A percentile compares a stretch with the other conserved stretches of the same genome.
Evolutionary conservation across 331 rosid genomes (phyloP).

Genomic region (Acacia concinna): DNA sequence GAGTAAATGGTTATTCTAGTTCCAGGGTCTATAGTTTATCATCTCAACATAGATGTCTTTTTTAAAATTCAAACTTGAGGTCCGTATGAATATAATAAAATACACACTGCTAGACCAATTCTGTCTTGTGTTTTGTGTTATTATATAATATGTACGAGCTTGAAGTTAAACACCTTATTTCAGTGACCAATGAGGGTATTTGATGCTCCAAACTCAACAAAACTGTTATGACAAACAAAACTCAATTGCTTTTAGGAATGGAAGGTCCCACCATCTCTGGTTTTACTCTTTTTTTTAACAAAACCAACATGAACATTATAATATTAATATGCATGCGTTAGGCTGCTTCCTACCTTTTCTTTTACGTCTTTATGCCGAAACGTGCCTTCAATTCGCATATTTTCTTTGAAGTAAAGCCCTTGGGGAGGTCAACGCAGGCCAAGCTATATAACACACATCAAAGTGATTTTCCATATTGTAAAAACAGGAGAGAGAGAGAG

Average conservation of each 20-base stretch:
- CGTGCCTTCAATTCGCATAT: neutral
- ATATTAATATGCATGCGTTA: neutral
- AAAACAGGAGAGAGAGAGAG: neutral
- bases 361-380: neutral
- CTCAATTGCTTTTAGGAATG: neutral
- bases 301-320: neutral
- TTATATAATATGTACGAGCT: neutral
- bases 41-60: too few species aligned
- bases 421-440: neutral
- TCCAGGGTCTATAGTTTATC: too few species aligned
- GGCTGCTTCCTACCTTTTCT: neutral
- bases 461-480: neutral
- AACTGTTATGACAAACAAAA: neutral
- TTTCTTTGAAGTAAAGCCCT: neutral
- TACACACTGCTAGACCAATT: too few species aligned
- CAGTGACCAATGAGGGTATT: neutral
- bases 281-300: neutral
- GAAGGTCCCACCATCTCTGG: neutral
- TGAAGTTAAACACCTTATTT: neutral
- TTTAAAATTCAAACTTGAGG: too few species aligned
- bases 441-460: neutral
- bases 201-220: neutral
- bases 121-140: too few species aligned
- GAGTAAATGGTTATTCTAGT: fast-evolving
- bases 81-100: too few species aligned